Evolutionary conservation across 371 early-diverging fungal species (phyloP), one percentile per base, ranked within the genome.

Genomic region (Dichotomocladium elegans): DNA sequence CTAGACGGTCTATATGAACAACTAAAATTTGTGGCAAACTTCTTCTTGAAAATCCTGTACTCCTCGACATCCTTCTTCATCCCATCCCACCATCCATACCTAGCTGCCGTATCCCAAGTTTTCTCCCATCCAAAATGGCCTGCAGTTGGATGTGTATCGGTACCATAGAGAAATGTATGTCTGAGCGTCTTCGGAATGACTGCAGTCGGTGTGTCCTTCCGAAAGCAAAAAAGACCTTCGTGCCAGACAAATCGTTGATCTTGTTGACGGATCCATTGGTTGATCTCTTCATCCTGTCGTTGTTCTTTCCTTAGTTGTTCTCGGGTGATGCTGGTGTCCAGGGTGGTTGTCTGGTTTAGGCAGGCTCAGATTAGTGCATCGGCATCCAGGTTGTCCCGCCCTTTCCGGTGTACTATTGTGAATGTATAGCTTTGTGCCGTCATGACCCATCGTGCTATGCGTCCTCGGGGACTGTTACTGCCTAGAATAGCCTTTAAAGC

Each of bases 101-200:
- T n/a, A n/a, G n/a, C 58, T 0, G 47, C 42, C 27, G 51, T 63
- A 0, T 1, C 47, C 2, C 54, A 2, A 0, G 55, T 51, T 12
- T 55, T 63, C 24, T 57, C 63, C 0, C 41, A 19, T 4, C 58
- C 63, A 1, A 58, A 25, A 43, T 58, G 63, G 4, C 47, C 58
- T 35, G 47, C 19, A 1, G 54, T 45, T 4, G 54, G 27, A 34
- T 45, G 35, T n/a, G 11, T 33, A 27, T 44, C 35, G 4, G 34
- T 33, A 3, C 11, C 10, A 0, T 29, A 6, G 4, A 47, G 5
- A 47, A 47, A 47, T 10, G 6, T 9, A 1, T 2, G 3, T 4
- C 10, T 22, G 1, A 47, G 22, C 0, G 30, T 12, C 14, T 19
- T 29, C 7, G 48, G 48, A 9, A 47, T 47, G 17, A 47, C 48